phyloP scores from a whole-genome alignment of 2,329 filamentous ascomycete species.

The Ceratocystis smalleyi region DNA sequence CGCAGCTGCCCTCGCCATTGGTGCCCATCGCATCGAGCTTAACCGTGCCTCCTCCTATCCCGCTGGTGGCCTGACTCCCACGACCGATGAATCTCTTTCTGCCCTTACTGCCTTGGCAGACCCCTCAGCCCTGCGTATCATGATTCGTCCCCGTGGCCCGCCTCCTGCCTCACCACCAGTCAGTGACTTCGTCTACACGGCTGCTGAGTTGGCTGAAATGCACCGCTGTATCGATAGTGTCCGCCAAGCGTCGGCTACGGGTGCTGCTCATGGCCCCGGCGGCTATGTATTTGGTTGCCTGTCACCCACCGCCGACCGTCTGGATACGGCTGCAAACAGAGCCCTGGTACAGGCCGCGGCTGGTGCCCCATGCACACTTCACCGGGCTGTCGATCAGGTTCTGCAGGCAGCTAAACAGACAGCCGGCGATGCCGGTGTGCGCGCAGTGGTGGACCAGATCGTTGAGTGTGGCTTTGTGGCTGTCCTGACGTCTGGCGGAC shows the following conservation, averaged over 20 bases:
- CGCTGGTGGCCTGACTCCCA: slow-evolving; percentile 37
- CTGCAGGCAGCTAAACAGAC: slow-evolving; percentile 20
- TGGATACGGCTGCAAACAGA: slow-evolving; percentile 27
- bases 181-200: slow-evolving; percentile 15
- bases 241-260: too few species aligned
- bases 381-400: slow-evolving; percentile 40
- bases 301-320: neutral
- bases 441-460: slow-evolving; percentile 26
- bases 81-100: slow-evolving; percentile 26
- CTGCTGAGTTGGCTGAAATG: slow-evolving; percentile 31
- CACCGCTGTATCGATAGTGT: slow-evolving; percentile 16
- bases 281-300: slow-evolving; percentile 13
- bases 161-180: neutral
- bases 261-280: too few species aligned
- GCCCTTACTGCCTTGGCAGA: slow-evolving; percentile 11
- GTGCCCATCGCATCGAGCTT: slow-evolving; percentile 38
- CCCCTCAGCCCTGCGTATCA: slow-evolving; percentile 29
- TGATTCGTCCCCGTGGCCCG: slow-evolving; percentile 38
- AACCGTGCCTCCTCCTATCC: slow-evolving; percentile 37
- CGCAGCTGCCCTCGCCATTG: slow-evolving; percentile 27
- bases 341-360: slow-evolving; percentile 29
- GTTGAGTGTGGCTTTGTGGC: slow-evolving; percentile 32
- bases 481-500: slow-evolving; percentile 39
- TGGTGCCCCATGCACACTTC: slow-evolving; percentile 35
- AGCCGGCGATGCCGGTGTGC: slow-evolving; percentile 10